These are phyloP conservation scores for Saccharomycopsis selenospora DNA, from an alignment of 805 yeast genomes.

Conservation along the genomic window DNA sequence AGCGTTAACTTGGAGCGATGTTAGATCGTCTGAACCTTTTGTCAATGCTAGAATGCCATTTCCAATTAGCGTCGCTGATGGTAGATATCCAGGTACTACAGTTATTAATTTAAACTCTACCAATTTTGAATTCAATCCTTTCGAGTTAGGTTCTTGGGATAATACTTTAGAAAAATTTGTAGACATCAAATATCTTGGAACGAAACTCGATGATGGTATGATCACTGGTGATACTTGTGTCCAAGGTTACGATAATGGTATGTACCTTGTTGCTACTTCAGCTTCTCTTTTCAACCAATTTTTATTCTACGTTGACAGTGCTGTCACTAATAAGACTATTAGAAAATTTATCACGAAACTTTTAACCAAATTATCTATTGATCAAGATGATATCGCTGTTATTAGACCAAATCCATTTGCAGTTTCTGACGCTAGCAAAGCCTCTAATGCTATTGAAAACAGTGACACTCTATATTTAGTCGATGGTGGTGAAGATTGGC, in stretches of 20 bases:
- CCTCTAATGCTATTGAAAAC: conserved; percentile 23
- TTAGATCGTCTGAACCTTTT: conserved; percentile 42
- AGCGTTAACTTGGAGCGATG: conserved; percentile 34
- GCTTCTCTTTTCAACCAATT: conserved; percentile 68
- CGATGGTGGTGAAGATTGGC: conserved; percentile 45
- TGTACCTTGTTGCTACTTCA: conserved; percentile 63
- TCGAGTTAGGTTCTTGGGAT: conserved; percentile 85
- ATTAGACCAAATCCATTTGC: conserved; percentile 14
- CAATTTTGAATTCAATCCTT: conserved; percentile 39
- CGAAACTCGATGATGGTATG: conserved; percentile 52
- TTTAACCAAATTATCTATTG: background rate
- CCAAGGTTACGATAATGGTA: conserved; percentile 70
- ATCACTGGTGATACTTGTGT: conserved; percentile 49
- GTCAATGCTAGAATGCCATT: conserved; percentile 41
- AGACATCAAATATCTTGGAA: conserved; percentile 63
- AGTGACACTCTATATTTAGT: conserved; percentile 33
- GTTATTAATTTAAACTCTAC: conserved; percentile 50
- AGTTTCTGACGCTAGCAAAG: conserved; percentile 4
- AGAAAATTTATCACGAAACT: background rate
- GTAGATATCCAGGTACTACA: conserved; percentile 29
- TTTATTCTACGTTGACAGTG: conserved; percentile 46
- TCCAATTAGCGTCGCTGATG: conserved; percentile 29
- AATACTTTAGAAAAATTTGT: conserved; percentile 60
- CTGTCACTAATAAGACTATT: conserved; percentile 31
- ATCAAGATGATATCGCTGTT: conserved; percentile 2